phyloP scores from a whole-genome alignment of 352 stramenopile genomes.

The Thalassiosira pacifica region DNA sequence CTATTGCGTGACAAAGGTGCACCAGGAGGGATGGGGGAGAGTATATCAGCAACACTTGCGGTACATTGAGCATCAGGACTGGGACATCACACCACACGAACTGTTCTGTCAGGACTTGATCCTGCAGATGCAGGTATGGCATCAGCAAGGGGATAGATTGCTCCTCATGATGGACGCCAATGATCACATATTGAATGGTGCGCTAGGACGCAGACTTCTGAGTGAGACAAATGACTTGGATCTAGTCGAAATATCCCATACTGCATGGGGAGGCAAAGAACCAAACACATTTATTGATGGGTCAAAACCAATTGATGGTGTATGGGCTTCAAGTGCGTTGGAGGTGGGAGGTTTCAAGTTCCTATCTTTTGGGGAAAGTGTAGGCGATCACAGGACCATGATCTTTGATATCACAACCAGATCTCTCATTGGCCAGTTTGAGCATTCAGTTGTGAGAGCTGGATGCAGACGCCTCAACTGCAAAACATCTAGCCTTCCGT shows the following conservation, averaged over 20 bases:
- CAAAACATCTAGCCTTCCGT: not conserved
- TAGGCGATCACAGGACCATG: constrained; percentile 33
- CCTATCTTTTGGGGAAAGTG: constrained; percentile 8
- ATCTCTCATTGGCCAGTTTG: constrained; percentile 22
- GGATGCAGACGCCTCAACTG: constrained; percentile 11
- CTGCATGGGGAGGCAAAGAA: not conserved
- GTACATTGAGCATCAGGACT: not conserved
- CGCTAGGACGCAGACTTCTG: not conserved
- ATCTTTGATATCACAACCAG: constrained; percentile 36
- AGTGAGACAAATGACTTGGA: not conserved
- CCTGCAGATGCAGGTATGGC: constrained; percentile 14
- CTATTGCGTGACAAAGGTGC: not conserved
- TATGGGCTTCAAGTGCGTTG: constrained; percentile 6
- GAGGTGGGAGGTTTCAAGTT: constrained; percentile 8
- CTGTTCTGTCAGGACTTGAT: constrained; percentile 34
- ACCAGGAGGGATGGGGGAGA: not conserved
- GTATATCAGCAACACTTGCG: constrained; percentile 35
- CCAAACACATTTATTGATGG: constrained; percentile 37
- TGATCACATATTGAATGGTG: constrained; percentile 1
- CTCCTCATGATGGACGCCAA: constrained; percentile 44
- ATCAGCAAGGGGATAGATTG: constrained; percentile 13
- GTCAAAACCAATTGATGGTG: constrained; percentile 31
- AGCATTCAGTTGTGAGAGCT: constrained; percentile 1
- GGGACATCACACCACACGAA: not conserved
- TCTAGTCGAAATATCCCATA: constrained; percentile 13